Evolutionary conservation across 805 yeast species (phyloP).

Genomic region (Nakazawaea peltata): DNA sequence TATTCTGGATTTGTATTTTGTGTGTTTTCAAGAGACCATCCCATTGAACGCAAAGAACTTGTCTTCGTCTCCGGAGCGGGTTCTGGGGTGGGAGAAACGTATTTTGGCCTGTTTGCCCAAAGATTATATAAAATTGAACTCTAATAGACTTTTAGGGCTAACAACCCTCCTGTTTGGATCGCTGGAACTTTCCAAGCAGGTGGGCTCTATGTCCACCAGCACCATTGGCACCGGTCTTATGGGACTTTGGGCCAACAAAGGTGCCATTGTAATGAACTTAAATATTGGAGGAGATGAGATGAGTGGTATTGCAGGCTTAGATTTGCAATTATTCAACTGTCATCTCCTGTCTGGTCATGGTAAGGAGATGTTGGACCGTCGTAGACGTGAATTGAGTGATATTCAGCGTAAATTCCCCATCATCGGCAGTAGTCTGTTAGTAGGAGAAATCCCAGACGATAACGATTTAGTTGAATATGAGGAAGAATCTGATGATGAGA

Average conservation of each 20-base stretch:
- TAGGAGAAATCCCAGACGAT: conserved; percentile 15
- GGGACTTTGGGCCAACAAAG: conserved; percentile 53
- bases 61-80: conserved; percentile 24
- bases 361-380: conserved; percentile 6
- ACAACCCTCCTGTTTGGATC: conserved; percentile 37
- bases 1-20: conserved; percentile 33
- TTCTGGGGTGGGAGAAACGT: conserved; percentile 24
- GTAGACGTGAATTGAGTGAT: conserved; percentile 10
- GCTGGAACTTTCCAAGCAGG: conserved; percentile 24
- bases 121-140: conserved; percentile 22
- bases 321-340: conserved; percentile 35
- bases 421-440: conserved; percentile 4
- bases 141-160: conserved; percentile 44
- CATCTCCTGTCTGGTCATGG: conserved; percentile 44
- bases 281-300: conserved; percentile 29
- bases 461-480: conserved; percentile 9
- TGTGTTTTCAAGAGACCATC: conserved; percentile 44
- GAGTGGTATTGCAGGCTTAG: conserved; percentile 21
- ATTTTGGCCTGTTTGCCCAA: conserved; percentile 17
- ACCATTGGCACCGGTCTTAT: conserved; percentile 52
- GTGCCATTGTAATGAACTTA: conserved; percentile 42
- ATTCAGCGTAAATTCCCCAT: conserved; percentile 10
- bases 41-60: conserved; percentile 32
- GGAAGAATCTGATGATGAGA: neutral
- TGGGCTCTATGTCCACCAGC: conserved; percentile 28